These are phyloP conservation scores for Paratrypanosoma confusum DNA, from an alignment of 208 protist species.

Conservation along the genomic window DNA sequence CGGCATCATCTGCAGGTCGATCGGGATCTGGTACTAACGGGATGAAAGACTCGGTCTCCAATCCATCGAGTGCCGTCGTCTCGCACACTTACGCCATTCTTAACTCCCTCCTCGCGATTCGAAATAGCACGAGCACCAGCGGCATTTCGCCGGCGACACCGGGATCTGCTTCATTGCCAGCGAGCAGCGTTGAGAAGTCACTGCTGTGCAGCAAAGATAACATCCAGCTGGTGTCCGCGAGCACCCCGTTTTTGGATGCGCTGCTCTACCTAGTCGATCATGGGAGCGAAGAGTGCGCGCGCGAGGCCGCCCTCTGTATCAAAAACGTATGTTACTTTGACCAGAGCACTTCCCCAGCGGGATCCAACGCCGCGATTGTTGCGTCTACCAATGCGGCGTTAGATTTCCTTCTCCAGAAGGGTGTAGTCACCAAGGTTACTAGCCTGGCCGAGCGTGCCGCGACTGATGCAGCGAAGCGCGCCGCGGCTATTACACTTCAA, in stretches of 20 bases:
- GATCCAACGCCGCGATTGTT: too few species aligned
- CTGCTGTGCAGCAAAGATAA: slow-evolving; percentile 9
- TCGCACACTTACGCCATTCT: slow-evolving; percentile 61
- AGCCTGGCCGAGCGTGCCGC: slow-evolving; percentile 47
- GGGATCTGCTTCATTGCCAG: slow-evolving; percentile 1
- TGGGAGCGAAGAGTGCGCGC: slow-evolving; percentile 76
- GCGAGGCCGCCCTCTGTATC: slow-evolving; percentile 72
- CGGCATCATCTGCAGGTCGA: neutral
- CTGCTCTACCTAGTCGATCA: slow-evolving; percentile 67
- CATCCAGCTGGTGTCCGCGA: slow-evolving; percentile 1
- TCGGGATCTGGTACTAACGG: too few species aligned
- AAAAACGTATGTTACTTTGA: slow-evolving; percentile 64
- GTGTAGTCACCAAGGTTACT: slow-evolving; percentile 31
- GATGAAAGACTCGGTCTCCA: too few species aligned
- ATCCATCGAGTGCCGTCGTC: slow-evolving; percentile 12
- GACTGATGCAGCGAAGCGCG: slow-evolving; percentile 49
- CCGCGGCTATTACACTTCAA: slow-evolving; percentile 55
- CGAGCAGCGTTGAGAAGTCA: slow-evolving; percentile 21
- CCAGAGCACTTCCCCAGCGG: too few species aligned
- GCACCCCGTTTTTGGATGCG: slow-evolving; percentile 27
- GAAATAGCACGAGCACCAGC: slow-evolving; percentile 69
- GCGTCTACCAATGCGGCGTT: too few species aligned
- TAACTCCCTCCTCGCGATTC: slow-evolving; percentile 67
- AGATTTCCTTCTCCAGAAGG: slow-evolving; percentile 31
- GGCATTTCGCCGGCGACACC: too few species aligned